phyloP scores from a whole-genome alignment of 352 stramenopile species.

The Chrysophaeum taylorii region DNA sequence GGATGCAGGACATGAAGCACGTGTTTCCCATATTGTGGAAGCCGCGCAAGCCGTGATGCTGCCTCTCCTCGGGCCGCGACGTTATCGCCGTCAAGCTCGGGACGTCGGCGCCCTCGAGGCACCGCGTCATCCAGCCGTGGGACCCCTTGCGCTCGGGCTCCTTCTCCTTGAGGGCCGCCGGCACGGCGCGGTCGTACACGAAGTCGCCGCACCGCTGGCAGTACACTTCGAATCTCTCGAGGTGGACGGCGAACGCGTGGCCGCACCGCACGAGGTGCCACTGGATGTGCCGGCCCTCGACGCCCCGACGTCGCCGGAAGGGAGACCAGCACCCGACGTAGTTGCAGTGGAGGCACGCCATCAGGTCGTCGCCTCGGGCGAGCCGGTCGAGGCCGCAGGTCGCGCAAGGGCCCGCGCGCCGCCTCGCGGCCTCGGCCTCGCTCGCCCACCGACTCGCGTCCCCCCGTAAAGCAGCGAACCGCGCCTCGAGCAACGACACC shows the following conservation, averaged over 20 bases:
- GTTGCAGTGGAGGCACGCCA: slow-evolving; percentile 31
- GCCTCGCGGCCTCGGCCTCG: too few species aligned
- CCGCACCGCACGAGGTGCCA: neutral
- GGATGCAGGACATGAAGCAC: slow-evolving; percentile 35
- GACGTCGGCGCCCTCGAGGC: slow-evolving; percentile 13
- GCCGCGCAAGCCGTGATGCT: slow-evolving; percentile 24
- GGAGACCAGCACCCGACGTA: slow-evolving; percentile 23
- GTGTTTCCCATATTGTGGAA: slow-evolving; percentile 34
- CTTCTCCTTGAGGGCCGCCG: neutral
- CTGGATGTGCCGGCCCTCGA: neutral
- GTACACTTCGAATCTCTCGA: slow-evolving; percentile 24
- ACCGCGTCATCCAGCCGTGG: slow-evolving; percentile 2
- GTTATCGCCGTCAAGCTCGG: slow-evolving; percentile 12
- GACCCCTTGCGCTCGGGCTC: neutral
- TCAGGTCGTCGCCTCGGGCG: slow-evolving; percentile 19
- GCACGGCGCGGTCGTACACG: slow-evolving; percentile 26
- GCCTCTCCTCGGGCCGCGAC: slow-evolving; percentile 1
- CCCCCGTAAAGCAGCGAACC: too few species aligned
- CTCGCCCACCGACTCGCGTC: too few species aligned
- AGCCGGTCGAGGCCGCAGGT: neutral
- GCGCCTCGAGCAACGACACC: too few species aligned
- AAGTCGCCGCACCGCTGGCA: slow-evolving; percentile 29
- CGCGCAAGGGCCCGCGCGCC: too few species aligned
- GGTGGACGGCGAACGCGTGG: slow-evolving; percentile 20
- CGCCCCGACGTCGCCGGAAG: neutral